phyloP scores from a whole-genome alignment of 2,329 filamentous ascomycete species.

The Neopestalotiopsis rosae region DNA sequence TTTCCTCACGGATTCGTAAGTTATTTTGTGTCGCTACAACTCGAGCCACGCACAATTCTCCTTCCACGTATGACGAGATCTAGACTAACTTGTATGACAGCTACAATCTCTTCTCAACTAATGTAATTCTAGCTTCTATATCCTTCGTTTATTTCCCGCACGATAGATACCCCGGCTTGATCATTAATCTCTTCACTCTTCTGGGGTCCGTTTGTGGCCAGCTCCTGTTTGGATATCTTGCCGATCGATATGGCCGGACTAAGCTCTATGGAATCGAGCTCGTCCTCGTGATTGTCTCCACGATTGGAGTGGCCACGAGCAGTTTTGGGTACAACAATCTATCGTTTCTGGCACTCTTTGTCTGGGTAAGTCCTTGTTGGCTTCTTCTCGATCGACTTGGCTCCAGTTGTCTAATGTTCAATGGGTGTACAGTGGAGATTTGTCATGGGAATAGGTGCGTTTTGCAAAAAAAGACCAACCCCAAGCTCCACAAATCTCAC shows the following conservation, averaged over 20 bases:
- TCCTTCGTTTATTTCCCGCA: constrained; percentile 59
- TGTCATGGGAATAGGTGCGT: constrained; percentile 56
- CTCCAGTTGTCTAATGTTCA: background rate
- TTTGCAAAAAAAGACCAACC: background rate
- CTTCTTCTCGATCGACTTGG: background rate
- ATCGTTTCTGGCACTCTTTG: constrained; percentile 55
- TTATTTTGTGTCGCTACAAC: constrained; percentile 21
- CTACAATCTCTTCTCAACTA: constrained; percentile 60
- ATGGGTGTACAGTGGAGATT: constrained; percentile 50
- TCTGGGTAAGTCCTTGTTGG: constrained; percentile 42
- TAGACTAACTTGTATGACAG: constrained; percentile 32
- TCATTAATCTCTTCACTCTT: constrained; percentile 55
- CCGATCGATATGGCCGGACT: constrained; percentile 60
- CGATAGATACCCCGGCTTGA: constrained; percentile 45
- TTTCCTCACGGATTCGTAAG: constrained; percentile 59
- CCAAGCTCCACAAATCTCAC: background rate
- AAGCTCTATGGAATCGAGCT: constrained; percentile 62
- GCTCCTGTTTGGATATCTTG: constrained; percentile 59
- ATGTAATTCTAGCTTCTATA: constrained; percentile 58
- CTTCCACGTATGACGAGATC: background rate
- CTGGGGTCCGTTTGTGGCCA: constrained; percentile 58
- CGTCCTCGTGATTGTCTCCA: constrained; percentile 60
- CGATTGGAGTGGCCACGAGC: constrained; percentile 60
- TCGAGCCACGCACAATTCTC: background rate
- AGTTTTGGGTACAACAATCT: constrained; percentile 55